A percentile compares a stretch with the other conserved stretches of the same genome.
Evolutionary conservation across 2,329 filamentous ascomycete species (phyloP).

Genomic region (Colletotrichum sublineola): DNA sequence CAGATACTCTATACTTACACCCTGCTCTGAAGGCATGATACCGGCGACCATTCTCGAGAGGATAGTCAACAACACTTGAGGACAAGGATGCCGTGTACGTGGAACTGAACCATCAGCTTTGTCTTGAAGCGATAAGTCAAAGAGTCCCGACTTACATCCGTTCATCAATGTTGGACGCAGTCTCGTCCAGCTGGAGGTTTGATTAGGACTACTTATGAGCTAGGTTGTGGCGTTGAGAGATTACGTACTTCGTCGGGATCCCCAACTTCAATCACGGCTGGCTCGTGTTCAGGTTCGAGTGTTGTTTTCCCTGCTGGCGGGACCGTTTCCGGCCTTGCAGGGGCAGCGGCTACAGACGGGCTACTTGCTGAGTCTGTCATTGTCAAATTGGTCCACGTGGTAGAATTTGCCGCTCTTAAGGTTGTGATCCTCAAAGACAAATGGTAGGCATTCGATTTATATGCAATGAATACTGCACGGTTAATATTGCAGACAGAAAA

Average conservation of each 20-base stretch:
- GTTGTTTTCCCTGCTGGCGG: not conserved
- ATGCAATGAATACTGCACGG: too few relatives aligned
- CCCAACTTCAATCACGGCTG: not conserved
- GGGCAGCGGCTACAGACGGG: too few relatives aligned
- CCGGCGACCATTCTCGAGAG: not conserved
- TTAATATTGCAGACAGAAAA: too few relatives aligned
- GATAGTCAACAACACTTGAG: not conserved
- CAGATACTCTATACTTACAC: not conserved
- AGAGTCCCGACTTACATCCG: not conserved
- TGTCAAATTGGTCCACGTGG: too few relatives aligned
- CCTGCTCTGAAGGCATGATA: not conserved
- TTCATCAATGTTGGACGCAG: constrained; percentile 17
- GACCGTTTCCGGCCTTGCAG: not conserved
- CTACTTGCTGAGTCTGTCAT: too few relatives aligned
- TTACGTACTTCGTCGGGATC: not conserved
- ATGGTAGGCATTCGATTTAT: too few relatives aligned
- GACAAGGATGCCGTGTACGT: constrained; percentile 25
- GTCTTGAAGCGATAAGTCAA: not conserved
- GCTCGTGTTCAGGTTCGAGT: not conserved
- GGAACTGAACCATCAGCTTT: constrained; percentile 3
- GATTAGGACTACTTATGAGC: not conserved
- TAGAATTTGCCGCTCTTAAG: too few relatives aligned
- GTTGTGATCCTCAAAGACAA: too few relatives aligned
- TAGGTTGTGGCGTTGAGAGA: not conserved
- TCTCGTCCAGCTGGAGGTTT: not conserved